Conservation (phyloP, 2,329 filamentous ascomycete genomes). For the Epichloe scottii region DNA sequence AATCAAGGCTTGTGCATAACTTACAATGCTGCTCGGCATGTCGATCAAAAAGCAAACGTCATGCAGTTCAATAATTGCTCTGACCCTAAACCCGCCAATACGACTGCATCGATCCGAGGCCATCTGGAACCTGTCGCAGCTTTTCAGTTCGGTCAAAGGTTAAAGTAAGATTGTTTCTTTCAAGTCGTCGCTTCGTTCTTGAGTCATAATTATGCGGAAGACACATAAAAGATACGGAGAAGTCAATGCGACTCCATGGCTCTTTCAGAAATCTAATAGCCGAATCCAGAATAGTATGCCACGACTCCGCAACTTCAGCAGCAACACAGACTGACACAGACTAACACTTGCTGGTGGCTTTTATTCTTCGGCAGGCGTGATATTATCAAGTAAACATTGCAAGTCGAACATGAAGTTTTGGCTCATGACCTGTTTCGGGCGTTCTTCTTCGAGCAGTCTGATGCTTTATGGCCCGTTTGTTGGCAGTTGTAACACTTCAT, state of each 20-base stretch:
- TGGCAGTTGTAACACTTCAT: conserved; percentile 49
- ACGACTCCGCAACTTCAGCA: neutral
- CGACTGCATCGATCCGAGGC: neutral
- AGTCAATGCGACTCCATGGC: neutral
- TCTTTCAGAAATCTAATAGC: neutral
- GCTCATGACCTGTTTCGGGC: neutral
- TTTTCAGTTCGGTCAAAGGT: neutral
- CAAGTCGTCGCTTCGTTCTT: neutral
- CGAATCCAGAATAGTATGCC: neutral
- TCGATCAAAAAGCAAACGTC: neutral
- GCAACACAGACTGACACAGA: neutral
- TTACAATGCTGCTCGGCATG: neutral
- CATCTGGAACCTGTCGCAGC: neutral
- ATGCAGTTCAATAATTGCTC: neutral
- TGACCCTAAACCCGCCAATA: neutral
- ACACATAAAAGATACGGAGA: neutral
- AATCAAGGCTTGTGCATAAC: neutral
- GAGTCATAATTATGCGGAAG: neutral
- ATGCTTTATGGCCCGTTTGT: conserved; percentile 45
- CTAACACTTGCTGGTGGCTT: neutral
- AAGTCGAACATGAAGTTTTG: neutral
- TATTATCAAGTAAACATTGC: neutral
- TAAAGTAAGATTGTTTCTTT: neutral
- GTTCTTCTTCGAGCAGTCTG: conserved; percentile 35
- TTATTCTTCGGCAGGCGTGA: neutral